Evolutionary conservation across 306 rosid species (phyloP).

Genomic region (Hippophae gyantsensis): DNA sequence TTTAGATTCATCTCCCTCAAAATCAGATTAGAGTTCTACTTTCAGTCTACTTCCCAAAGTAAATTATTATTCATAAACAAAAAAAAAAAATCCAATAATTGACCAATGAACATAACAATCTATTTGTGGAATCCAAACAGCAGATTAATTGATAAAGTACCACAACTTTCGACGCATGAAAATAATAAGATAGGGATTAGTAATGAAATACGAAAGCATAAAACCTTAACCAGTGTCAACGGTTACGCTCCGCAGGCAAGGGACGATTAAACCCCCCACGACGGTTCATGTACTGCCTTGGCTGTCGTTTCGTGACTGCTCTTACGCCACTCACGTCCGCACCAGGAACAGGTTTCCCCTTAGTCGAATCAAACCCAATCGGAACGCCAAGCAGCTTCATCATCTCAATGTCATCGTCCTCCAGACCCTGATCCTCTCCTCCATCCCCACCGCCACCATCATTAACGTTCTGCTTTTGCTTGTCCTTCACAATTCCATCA

Average conservation of each 20-base stretch:
- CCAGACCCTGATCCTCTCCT: conserved; percentile 25
- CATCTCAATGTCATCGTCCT: conserved; percentile 85
- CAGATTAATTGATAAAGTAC: too few relatives aligned
- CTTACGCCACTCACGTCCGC: conserved; percentile 86
- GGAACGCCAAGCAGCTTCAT: conserved; percentile 96
- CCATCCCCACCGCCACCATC: conserved; percentile 10
- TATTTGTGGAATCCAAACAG: too few relatives aligned
- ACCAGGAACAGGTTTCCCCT: conserved; percentile 81
- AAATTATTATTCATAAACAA: too few relatives aligned
- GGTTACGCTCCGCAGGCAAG: conserved; percentile 85
- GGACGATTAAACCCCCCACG: conserved; percentile 99
- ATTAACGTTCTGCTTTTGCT: conserved; percentile 37
- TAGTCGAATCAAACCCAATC: conserved; percentile 70
- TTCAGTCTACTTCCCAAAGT: too few relatives aligned
- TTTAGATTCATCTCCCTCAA: too few relatives aligned
- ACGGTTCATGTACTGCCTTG: conserved; percentile 94
- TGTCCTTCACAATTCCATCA: conserved; percentile 62
- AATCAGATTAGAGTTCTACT: too few relatives aligned
- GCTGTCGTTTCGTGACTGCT: conserved; percentile 78
- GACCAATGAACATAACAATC: too few relatives aligned
- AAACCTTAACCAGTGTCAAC: conserved; percentile 42
- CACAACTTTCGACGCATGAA: too few relatives aligned
- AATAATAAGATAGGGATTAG: neutral
- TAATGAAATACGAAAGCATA: neutral
- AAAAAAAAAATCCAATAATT: too few relatives aligned